Evolutionary conservation across 306 rosid species (phyloP), one percentile per base, ranked within the genome.

Genomic region (Leucaena leucocephala): DNA sequence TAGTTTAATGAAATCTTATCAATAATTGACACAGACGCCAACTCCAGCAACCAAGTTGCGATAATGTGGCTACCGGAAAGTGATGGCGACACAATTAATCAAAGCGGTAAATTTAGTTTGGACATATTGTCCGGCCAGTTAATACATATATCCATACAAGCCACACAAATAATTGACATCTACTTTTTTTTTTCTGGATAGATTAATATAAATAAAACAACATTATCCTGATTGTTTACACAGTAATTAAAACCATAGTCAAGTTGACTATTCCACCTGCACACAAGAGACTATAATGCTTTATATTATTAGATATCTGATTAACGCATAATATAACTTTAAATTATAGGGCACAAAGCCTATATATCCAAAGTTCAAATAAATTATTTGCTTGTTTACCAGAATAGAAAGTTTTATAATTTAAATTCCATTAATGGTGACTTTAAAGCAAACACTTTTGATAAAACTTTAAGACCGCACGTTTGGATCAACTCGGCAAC

Each of bases 391-490:
- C 27, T 59, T 27, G 6, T 27, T 33, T 61, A 33, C 16, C 8
- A 3, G 13, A 33, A 61, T 12, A 61, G 6, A 61, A 61, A 61
- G 6, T 59, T 59, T 27, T 12, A 27, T 34, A 27, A 33, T 33
- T 27, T 59, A 59, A 59, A 9, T 33, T 61, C 15, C 36, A 22
- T 22, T 27, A 27, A 27, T 11, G 17, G 8, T 22, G 39, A 59
- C 66, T 57, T 39, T 58, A 58, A 43, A 46, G 71, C 34, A 44
- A 75, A 44, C 21, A 27, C 70, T n/a, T 45, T 68, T 72, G 11
- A 27, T 52, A 11, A 43, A 58, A 14, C 62, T 69, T 78, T 78
- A 40, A 58, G 62, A 78, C 62, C 62, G 1, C 76, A 78, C 17
- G 50, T 78, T 69, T 78, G 34, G 52, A 58, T 69, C 59, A 52